These are phyloP conservation scores for Coriolopsis trogii DNA, from an alignment of 1,284 basidiomycete species.

Conservation along the genomic window DNA sequence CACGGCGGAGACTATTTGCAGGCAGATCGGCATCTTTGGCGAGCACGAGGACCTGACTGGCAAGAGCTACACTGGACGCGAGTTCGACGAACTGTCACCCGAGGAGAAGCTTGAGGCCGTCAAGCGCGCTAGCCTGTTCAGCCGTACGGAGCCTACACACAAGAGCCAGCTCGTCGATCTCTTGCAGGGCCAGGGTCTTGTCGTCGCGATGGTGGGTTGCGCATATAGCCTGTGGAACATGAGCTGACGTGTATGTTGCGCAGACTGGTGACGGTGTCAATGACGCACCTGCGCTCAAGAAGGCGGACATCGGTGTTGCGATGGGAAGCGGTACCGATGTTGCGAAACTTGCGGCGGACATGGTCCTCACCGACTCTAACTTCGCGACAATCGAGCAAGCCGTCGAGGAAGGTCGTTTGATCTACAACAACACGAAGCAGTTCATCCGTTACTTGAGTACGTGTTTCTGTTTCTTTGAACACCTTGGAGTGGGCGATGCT, in stretches of 20 bases:
- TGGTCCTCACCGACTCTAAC: constrained; percentile 90
- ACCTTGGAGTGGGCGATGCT: constrained; percentile 5
- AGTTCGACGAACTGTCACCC: constrained; percentile 82
- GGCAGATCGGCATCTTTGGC: constrained; percentile 93
- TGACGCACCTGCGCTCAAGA: constrained; percentile 95
- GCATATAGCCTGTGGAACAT: background rate
- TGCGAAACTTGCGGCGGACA: constrained; percentile 96
- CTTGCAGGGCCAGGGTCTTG: constrained; percentile 88
- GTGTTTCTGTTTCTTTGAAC: constrained; percentile 32
- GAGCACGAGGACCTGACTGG: constrained; percentile 82
- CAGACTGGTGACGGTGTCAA: constrained; percentile 95
- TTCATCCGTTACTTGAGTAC: constrained; percentile 91
- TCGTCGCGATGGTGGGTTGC: constrained; percentile 92
- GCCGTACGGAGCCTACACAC: constrained; percentile 93
- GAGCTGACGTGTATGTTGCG: constrained; percentile 17
- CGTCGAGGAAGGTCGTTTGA: constrained; percentile 95
- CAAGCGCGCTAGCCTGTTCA: constrained; percentile 87
- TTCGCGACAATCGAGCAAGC: constrained; percentile 94
- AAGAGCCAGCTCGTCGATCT: constrained; percentile 96
- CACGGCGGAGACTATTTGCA: constrained; percentile 97
- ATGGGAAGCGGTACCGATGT: constrained; percentile 99
- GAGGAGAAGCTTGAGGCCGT: constrained; percentile 87
- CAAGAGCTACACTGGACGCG: constrained; percentile 94
- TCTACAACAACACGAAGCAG: constrained; percentile 99
- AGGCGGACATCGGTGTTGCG: constrained; percentile 97